Conservation (phyloP, 2,329 filamentous ascomycete species). For the Trichoderma afroharzianum region DNA sequence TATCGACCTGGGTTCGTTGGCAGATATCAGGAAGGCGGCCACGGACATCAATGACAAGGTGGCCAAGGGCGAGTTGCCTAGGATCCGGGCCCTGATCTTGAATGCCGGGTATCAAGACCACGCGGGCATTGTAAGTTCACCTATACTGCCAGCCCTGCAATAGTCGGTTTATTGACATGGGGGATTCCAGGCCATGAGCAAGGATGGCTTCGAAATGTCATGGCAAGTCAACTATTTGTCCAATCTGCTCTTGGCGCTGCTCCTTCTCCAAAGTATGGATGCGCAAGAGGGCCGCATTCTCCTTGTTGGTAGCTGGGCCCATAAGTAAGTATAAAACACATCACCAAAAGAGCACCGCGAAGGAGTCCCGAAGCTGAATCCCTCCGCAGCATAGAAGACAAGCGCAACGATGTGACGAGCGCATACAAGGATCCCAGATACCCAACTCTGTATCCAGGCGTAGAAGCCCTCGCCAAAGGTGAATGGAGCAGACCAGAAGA, state of each 20-base stretch:
- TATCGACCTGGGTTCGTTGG: slow-evolving; percentile 31
- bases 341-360: too few relatives aligned
- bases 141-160: neutral
- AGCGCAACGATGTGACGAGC: slow-evolving; percentile 24
- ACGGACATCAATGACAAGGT: slow-evolving; percentile 30
- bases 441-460: slow-evolving; percentile 29
- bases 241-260: slow-evolving; percentile 29
- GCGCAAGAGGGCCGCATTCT: slow-evolving; percentile 27
- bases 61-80: slow-evolving; percentile 33
- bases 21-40: slow-evolving; percentile 27
- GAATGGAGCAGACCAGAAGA: slow-evolving; percentile 33
- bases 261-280: slow-evolving; percentile 34
- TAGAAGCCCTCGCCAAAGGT: slow-evolving; percentile 32
- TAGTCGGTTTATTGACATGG: neutral
- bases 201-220: slow-evolving; percentile 31
- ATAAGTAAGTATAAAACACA: slow-evolving; percentile 29
- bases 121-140: slow-evolving; percentile 24
- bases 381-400: slow-evolving; percentile 26
- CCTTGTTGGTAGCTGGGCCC: slow-evolving; percentile 31
- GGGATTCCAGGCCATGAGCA: slow-evolving; percentile 25
- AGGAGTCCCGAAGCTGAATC: neutral
- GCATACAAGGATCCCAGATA: slow-evolving; percentile 26
- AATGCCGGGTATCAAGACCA: slow-evolving; percentile 31
- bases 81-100: slow-evolving; percentile 38
- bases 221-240: slow-evolving; percentile 35